Percentiles rank a stretch among this genome's conserved stretches.
Evolutionary conservation across 2,329 filamentous ascomycete genomes (phyloP).

Genomic region (Diaporthe caulivora): DNA sequence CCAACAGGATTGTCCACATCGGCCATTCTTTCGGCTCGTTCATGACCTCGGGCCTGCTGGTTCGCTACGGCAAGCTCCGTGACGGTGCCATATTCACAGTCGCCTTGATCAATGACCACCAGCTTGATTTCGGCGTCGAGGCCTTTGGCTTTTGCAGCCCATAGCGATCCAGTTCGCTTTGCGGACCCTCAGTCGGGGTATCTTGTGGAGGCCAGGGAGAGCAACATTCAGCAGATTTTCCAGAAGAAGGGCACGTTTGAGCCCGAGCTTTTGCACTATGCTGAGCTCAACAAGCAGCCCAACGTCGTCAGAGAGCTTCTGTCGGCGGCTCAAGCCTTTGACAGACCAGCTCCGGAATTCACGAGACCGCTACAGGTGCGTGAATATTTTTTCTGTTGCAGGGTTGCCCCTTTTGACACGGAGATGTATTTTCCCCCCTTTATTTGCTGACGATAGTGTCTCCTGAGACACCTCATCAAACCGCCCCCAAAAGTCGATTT

Average conservation of each 20-base stretch:
- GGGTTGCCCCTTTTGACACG: background rate
- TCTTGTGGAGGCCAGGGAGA: conserved; percentile 42
- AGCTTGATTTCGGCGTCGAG: conserved; percentile 41
- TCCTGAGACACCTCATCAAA: too few relatives aligned
- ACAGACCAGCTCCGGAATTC: conserved; percentile 44
- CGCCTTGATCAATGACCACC: conserved; percentile 41
- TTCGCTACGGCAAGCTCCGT: conserved; percentile 47
- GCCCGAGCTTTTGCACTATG: conserved; percentile 47
- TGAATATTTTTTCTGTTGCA: background rate
- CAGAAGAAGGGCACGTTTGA: conserved; percentile 48
- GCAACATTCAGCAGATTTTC: conserved; percentile 50
- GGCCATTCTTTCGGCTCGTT: conserved; percentile 45
- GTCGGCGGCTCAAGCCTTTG: conserved; percentile 43
- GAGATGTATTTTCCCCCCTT: background rate
- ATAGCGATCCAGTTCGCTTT: conserved; percentile 42
- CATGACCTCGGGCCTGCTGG: conserved; percentile 28
- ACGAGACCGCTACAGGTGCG: conserved; percentile 45
- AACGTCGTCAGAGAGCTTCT: conserved; percentile 47
- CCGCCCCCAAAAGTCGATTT: too few relatives aligned
- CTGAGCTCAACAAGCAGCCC: conserved; percentile 50
- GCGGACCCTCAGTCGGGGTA: conserved; percentile 43
- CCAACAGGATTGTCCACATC: conserved; percentile 48
- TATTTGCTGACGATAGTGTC: background rate
- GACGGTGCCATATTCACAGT: conserved; percentile 55
- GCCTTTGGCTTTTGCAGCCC: conserved; percentile 41